Conservation (phyloP, 192 early-diverging fungal genomes). For the Polychytrium aggregatum region DNA sequence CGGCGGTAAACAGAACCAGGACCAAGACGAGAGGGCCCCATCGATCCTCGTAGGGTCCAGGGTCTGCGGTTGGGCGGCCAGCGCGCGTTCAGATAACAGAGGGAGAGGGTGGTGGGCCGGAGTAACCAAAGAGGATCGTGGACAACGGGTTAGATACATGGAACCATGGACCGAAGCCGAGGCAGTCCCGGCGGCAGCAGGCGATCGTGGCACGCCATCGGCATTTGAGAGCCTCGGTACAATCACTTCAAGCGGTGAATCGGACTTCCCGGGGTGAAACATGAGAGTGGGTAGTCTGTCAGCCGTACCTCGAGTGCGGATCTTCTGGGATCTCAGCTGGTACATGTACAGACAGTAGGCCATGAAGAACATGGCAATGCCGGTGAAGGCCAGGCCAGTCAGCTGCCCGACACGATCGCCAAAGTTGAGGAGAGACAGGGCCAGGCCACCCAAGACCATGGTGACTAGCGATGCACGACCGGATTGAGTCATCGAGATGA, state of each 20-base stretch:
- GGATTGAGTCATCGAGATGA: no score
- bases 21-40: slow-evolving; percentile 53
- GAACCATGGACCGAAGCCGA: no score
- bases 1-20: slow-evolving; percentile 42
- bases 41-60: slow-evolving; percentile 42
- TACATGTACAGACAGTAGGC: slow-evolving; percentile 54
- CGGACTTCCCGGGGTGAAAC: no score
- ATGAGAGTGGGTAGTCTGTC: no score
- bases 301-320: slow-evolving; percentile 35
- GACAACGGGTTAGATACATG: not conserved
- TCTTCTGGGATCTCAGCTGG: slow-evolving; percentile 49
- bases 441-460: slow-evolving; percentile 54
- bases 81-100: no score
- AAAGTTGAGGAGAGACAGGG: slow-evolving; percentile 66
- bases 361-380: slow-evolving; percentile 53
- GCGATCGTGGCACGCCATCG: no score
- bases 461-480: no score
- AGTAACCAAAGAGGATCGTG: no score
- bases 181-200: no score
- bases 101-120: no score
- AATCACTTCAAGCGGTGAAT: no score
- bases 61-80: no score
- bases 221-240: not conserved
- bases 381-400: slow-evolving; percentile 54
- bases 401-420: slow-evolving; percentile 55